These are phyloP conservation scores for Phytopythium aichiense DNA, from an alignment of 352 stramenopile species.

Conservation along the genomic window DNA sequence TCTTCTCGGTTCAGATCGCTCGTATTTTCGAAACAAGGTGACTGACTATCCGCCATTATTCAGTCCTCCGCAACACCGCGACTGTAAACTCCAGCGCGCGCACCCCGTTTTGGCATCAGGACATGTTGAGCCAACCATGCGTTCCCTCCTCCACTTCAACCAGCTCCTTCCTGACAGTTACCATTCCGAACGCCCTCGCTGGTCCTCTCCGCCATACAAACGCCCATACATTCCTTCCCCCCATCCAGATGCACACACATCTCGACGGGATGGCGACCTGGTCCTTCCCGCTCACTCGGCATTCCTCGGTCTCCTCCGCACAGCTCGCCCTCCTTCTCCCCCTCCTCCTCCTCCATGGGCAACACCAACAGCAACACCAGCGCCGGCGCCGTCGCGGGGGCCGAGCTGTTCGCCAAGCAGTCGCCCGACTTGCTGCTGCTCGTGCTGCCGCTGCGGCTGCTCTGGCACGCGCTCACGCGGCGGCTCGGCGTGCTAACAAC, in stretches of 20 bases:
- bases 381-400: neutral
- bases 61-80: no score
- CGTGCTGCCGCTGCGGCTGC: slow-evolving; percentile 19
- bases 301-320: neutral
- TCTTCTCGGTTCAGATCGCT: no score
- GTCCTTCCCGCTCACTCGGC: neutral
- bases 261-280: no score
- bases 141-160: neutral
- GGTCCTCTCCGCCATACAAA: neutral
- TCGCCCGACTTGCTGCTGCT: slow-evolving; percentile 14
- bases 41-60: no score
- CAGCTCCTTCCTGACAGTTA: no score
- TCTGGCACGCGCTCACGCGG: slow-evolving; percentile 20
- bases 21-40: neutral
- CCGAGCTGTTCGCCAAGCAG: slow-evolving; percentile 22
- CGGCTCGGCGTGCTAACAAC: slow-evolving; percentile 12
- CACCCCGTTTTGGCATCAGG: no score
- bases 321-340: neutral
- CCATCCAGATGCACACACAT: no score
- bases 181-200: no score
- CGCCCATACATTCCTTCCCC: neutral
- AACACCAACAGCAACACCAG: slow-evolving; percentile 3
- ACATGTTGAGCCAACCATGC: no score
- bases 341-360: slow-evolving; percentile 4
- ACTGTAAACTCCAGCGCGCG: no score